phyloP scores from a whole-genome alignment of 2,329 filamentous ascomycete species.

The Ascochyta viciae-villosae region DNA sequence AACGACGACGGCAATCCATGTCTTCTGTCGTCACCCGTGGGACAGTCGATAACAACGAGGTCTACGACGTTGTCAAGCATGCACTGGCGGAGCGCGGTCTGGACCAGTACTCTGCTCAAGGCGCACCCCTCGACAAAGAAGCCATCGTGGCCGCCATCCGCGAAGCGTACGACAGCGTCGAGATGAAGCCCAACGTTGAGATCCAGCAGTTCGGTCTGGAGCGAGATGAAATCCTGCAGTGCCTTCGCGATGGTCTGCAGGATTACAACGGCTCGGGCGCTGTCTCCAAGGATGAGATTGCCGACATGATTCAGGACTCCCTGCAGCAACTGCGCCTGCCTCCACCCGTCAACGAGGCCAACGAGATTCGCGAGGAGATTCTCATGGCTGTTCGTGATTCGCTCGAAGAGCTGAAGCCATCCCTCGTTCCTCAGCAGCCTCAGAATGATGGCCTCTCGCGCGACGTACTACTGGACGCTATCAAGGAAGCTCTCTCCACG shows the following conservation, averaged over 20 bases:
- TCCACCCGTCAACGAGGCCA: conserved; percentile 71
- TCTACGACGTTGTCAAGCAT: conserved; percentile 83
- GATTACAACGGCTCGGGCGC: conserved; percentile 68
- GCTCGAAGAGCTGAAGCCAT: conserved; percentile 77
- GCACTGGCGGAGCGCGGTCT: conserved; percentile 67
- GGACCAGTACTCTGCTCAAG: conserved; percentile 53
- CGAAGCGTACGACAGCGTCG: conserved; percentile 82
- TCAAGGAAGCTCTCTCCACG: conserved; percentile 64
- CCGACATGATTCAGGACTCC: conserved; percentile 83
- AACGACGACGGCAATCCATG: conserved; percentile 72
- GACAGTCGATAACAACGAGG: conserved; percentile 78
- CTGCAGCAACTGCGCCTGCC: conserved; percentile 82
- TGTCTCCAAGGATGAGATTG: conserved; percentile 83
- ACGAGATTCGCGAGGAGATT: conserved; percentile 81
- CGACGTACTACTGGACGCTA: conserved; percentile 64
- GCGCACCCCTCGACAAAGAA: conserved; percentile 65
- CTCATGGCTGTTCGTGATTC: conserved; percentile 84
- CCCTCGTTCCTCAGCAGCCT: conserved; percentile 49
- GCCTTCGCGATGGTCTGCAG: conserved; percentile 83
- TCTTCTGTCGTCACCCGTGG: conserved; percentile 68
- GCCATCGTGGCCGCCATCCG: conserved; percentile 86
- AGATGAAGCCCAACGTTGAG: conserved; percentile 90
- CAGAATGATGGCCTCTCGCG: conserved; percentile 56
- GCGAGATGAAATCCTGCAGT: conserved; percentile 86
- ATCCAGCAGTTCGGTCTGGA: conserved; percentile 90